Base-by-base conservation (phyloP, 2,329 filamentous ascomycete species). In the Scedosporium boydii region DNA sequence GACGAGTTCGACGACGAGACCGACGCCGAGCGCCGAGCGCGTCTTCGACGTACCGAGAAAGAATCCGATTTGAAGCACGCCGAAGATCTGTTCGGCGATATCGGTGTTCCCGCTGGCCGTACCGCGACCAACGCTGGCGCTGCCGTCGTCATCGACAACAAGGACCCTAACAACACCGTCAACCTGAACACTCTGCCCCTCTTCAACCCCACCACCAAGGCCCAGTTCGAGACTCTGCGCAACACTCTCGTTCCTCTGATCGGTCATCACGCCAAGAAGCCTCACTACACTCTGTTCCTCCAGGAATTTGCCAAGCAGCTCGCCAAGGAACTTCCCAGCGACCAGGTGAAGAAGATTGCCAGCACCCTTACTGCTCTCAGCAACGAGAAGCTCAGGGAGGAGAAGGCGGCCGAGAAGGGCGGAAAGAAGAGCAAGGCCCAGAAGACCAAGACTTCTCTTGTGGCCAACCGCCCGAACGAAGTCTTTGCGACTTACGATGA, bases 351-450 rank as follows among this genome's bases (percentile, higher is more conserved):
- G 85, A 98, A 98, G 82, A 85, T 96, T 67, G 86, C 91, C 12
- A 96, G 90, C 75, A 83, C 85, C 4, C 77, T 99, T 70, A 96
- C 93, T n/a, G 88, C 92, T 4, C 82, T 96, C 63, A 85, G 91
- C 73, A 99, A 99, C 74, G 95, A 98, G 84, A 97, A 96, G 83
- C 88, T 98, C 88, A 96, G 92, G 81, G 93, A 97, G 76, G 95
- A 99, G 83, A 97, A 98, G 83, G 87, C 88, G 3, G 86, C 90
- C 3, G 91, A 96, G 67, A 97, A 96, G 82, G 87, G 90, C 62
- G 90, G 88, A 70, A 99, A 98, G 89, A 99, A 98, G 86, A 87
- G 82, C 69, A 98, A 98, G 84, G 93, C 93, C 4, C 89, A 91
- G 65, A 98, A 98, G 86, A 96, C 89, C 46, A 99, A 99, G 86